These are phyloP conservation scores for Tetrahymena elliotti DNA, from an alignment of 73 alveolate genomes.

Conservation along the genomic window DNA sequence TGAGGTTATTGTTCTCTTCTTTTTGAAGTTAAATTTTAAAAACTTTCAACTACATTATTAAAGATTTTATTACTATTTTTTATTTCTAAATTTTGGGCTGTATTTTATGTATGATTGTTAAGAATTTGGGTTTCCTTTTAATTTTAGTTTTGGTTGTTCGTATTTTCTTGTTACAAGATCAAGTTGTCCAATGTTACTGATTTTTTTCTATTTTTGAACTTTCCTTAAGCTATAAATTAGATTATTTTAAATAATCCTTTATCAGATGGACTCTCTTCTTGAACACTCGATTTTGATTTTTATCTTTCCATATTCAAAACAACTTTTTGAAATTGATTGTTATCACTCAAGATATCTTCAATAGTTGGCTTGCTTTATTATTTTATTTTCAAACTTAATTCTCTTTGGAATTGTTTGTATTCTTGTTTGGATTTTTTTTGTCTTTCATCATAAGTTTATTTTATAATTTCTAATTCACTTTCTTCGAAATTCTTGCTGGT, in stretches of 20 bases:
- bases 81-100: background rate
- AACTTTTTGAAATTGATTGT: background rate
- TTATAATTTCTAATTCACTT: background rate
- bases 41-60: background rate
- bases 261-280: background rate
- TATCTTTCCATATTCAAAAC: background rate
- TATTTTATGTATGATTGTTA: too few relatives aligned
- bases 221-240: background rate
- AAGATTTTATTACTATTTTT: too few relatives aligned
- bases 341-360: background rate
- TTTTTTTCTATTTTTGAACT: background rate
- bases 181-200: background rate
- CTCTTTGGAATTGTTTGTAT: background rate
- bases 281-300: background rate
- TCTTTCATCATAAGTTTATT: background rate
- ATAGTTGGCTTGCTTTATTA: background rate
- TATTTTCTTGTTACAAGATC: background rate
- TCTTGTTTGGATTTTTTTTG: background rate
- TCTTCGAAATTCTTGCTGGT: background rate
- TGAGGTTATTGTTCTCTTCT: background rate
- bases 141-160: too few relatives aligned
- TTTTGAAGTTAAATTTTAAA: background rate
- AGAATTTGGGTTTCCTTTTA: background rate
- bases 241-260: background rate
- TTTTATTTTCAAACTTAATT: too few relatives aligned